Percentiles rank a stretch among this genome's conserved stretches.
These are phyloP conservation scores for Polyporus tsugae DNA, from an alignment of 1,284 basidiomycete genomes.

Conservation along the genomic window DNA sequence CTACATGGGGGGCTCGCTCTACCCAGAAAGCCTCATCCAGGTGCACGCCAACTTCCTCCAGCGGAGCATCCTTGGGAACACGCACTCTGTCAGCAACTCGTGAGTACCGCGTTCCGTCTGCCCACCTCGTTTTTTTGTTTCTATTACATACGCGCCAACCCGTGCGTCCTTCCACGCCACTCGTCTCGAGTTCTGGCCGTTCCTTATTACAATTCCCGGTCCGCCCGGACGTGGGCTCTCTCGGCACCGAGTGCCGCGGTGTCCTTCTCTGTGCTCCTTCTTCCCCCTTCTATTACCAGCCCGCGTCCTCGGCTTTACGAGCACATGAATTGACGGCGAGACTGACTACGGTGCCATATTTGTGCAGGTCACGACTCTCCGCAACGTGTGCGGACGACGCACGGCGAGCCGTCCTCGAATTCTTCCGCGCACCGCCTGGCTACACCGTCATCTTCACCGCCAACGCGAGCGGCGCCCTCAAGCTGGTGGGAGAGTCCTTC, in stretches of 20 bases:
- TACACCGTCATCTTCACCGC: constrained; percentile 86
- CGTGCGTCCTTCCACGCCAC: background rate
- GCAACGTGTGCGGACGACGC: constrained; percentile 72
- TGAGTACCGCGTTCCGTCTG: constrained; percentile 40
- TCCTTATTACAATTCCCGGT: constrained; percentile 9
- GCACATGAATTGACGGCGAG: constrained; percentile 6
- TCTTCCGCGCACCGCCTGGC: constrained; percentile 75
- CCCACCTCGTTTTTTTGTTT: constrained; percentile 10
- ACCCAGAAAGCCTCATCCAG: constrained; percentile 76
- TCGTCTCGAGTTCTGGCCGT: background rate
- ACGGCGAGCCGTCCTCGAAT: constrained; percentile 71
- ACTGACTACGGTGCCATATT: constrained; percentile 23
- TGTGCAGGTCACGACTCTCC: constrained; percentile 71
- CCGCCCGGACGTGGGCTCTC: constrained; percentile 14
- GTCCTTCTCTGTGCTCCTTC: constrained; percentile 16
- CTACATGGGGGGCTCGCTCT: constrained; percentile 82
- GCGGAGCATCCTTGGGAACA: constrained; percentile 75
- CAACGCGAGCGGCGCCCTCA: constrained; percentile 82
- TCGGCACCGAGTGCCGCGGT: constrained; percentile 31
- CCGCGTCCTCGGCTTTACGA: constrained; percentile 10
- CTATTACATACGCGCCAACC: constrained; percentile 3
- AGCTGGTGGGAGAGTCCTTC: constrained; percentile 83
- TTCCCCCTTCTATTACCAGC: constrained; percentile 5
- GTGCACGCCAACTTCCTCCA: constrained; percentile 74
- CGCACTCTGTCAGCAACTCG: constrained; percentile 83